phyloP scores from a whole-genome alignment of 257 asterid genomes.

The Fraxinus cuspidata region DNA sequence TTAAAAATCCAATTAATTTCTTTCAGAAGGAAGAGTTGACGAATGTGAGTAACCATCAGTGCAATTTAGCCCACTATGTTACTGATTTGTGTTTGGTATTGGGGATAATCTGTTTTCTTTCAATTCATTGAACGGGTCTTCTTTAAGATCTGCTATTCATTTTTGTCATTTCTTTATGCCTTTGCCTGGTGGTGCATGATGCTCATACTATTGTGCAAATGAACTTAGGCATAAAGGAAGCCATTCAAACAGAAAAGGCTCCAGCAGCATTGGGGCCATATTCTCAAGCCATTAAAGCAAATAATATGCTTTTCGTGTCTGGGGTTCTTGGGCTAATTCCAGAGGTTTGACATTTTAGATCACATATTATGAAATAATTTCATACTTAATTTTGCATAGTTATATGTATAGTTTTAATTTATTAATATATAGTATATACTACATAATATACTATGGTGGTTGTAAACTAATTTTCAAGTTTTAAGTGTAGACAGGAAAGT shows the following conservation, averaged over 20 bases:
- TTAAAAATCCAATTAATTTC: background rate
- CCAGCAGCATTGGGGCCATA: conserved; percentile 97
- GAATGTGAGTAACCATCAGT: background rate
- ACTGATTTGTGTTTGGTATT: background rate
- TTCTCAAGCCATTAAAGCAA: conserved; percentile 88
- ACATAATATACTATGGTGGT: background rate
- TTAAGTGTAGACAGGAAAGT: conserved; percentile 69
- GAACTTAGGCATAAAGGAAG: conserved; percentile 61
- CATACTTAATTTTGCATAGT: background rate
- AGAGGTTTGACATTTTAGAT: conserved; percentile 51
- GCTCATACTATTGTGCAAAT: conserved; percentile 23
- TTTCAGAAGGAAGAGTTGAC: background rate
- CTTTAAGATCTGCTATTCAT: background rate
- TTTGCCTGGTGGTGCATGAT: background rate
- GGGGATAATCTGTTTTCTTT: background rate
- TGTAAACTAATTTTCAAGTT: conserved; percentile 16
- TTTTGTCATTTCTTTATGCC: background rate
- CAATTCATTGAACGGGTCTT: background rate
- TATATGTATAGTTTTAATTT: background rate
- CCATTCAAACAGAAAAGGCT: conserved; percentile 82
- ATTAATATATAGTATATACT: background rate
- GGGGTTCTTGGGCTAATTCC: conserved; percentile 78
- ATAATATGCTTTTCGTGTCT: conserved; percentile 75
- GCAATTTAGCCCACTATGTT: background rate
- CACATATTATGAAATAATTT: background rate